A percentile compares a stretch with the other conserved stretches of the same genome.
Conservation (phyloP, 2,329 filamentous ascomycete genomes). For the Emydomyces testavorans region DNA sequence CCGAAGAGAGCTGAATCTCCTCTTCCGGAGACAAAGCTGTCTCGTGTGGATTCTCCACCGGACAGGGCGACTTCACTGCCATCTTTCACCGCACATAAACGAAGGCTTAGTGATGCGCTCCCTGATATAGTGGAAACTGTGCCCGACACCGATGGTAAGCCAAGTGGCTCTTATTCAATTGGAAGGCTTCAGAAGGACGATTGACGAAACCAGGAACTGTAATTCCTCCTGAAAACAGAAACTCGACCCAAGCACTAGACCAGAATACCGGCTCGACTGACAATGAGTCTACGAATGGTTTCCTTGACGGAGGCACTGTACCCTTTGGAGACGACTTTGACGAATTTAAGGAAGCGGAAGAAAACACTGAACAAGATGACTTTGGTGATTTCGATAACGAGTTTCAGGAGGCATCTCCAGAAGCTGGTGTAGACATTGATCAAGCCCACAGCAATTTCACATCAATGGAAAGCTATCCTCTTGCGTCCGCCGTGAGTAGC, state of each 20-base stretch:
- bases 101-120: slow-evolving; percentile 33
- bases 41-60: slow-evolving; percentile 34
- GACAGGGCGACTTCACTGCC: slow-evolving; percentile 20
- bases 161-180: slow-evolving; percentile 22
- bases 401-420: slow-evolving; percentile 43
- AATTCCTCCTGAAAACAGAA: slow-evolving; percentile 42
- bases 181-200: slow-evolving; percentile 39
- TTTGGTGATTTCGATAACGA: slow-evolving; percentile 57
- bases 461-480: slow-evolving; percentile 20
- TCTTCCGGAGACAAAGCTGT: slow-evolving; percentile 37
- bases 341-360: slow-evolving; percentile 43
- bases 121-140: slow-evolving; percentile 35
- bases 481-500: slow-evolving; percentile 7
- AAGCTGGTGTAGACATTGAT: slow-evolving; percentile 8
- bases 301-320: slow-evolving; percentile 55
- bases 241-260: slow-evolving; percentile 30
- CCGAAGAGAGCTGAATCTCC: slow-evolving; percentile 11
- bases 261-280: slow-evolving; percentile 31
- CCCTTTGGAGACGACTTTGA: slow-evolving; percentile 52
- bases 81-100: slow-evolving; percentile 26
- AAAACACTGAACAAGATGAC: slow-evolving; percentile 41
- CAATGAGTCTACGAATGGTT: slow-evolving; percentile 39
- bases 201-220: slow-evolving; percentile 53
- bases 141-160: slow-evolving; percentile 47
- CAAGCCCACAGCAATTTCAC: slow-evolving; percentile 18